These are phyloP conservation scores for Talaromyces rugulosus DNA, from an alignment of 2,329 filamentous ascomycete genomes.

Conservation along the genomic window DNA sequence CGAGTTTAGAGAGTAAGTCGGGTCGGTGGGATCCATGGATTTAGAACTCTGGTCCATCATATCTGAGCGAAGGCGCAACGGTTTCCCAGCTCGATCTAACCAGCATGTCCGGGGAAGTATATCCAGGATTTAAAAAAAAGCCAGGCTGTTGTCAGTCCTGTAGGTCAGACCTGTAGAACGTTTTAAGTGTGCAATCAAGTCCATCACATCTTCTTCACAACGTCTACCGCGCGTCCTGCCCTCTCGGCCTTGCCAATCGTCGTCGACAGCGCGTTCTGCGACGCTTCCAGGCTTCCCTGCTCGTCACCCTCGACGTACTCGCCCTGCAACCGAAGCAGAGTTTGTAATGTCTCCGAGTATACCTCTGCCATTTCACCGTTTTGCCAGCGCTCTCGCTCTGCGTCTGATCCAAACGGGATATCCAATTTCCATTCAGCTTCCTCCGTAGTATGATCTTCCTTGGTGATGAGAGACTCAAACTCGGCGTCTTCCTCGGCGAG, in stretches of 20 bases:
- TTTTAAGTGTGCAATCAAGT: not conserved
- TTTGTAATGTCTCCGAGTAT: slow-evolving; percentile 38
- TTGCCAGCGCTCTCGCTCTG: slow-evolving; percentile 35
- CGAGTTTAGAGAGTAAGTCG: not conserved
- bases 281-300: slow-evolving; percentile 9
- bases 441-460: not conserved
- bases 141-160: too few species aligned
- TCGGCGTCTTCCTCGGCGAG: slow-evolving; percentile 48
- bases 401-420: slow-evolving; percentile 28
- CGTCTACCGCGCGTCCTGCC: slow-evolving; percentile 41
- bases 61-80: not conserved
- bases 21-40: not conserved
- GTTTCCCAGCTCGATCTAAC: not conserved
- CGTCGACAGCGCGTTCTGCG: slow-evolving; percentile 37
- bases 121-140: too few species aligned
- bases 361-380: slow-evolving; percentile 39
- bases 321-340: slow-evolving; percentile 35
- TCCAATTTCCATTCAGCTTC: slow-evolving; percentile 27
- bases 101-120: too few species aligned
- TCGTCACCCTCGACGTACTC: slow-evolving; percentile 22
- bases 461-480: slow-evolving; percentile 38
- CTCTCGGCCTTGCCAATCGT: slow-evolving; percentile 45
- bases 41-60: not conserved
- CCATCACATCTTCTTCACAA: slow-evolving; percentile 43
- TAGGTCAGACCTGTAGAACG: not conserved